A percentile compares a stretch with the other conserved stretches of the same genome.
Conservation (phyloP, 306 rosid species). For the Fragaria vesca region DNA sequence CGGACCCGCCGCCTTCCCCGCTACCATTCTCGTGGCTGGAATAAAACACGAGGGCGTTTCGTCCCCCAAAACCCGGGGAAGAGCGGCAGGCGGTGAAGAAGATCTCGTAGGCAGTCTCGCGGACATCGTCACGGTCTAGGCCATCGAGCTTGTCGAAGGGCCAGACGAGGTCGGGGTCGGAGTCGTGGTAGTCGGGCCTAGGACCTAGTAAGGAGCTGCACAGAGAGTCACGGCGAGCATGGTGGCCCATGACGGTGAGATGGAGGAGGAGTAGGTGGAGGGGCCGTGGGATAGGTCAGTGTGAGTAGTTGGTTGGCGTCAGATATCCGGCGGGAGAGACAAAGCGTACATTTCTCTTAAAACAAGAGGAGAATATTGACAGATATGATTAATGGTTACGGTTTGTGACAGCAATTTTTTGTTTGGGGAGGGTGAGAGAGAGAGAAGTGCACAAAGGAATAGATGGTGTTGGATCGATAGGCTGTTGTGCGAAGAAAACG, state of each 20-base stretch:
- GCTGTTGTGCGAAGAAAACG: constrained; percentile 38
- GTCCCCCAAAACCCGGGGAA: constrained; percentile 73
- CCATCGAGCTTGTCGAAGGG: constrained; percentile 61
- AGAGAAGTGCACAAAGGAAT: neutral
- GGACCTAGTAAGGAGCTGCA: constrained; percentile 40
- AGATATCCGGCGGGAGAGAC: constrained; percentile 37
- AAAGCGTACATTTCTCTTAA: constrained; percentile 36
- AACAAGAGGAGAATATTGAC: constrained; percentile 19
- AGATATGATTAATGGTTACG: constrained; percentile 22
- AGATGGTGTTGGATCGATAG: constrained; percentile 5
- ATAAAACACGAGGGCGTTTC: constrained; percentile 55
- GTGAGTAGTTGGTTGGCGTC: constrained; percentile 1
- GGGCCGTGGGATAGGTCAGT: neutral
- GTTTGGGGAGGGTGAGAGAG: neutral
- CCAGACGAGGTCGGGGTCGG: constrained; percentile 37
- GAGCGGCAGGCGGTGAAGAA: constrained; percentile 88
- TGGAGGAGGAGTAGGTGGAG: constrained; percentile 23
- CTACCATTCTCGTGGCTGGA: constrained; percentile 24
- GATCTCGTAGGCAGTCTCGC: constrained; percentile 85
- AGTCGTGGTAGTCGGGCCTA: constrained; percentile 34
- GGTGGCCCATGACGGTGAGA: constrained; percentile 66
- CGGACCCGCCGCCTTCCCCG: constrained; percentile 10
- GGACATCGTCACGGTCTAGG: constrained; percentile 48
- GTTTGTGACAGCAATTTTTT: constrained; percentile 47
- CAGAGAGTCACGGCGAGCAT: constrained; percentile 63